Percentiles rank a stretch among this genome's conserved stretches.
These are phyloP conservation scores for Penicillium sp. DNA, from an alignment of 2,329 filamentous ascomycete genomes.

Conservation along the genomic window DNA sequence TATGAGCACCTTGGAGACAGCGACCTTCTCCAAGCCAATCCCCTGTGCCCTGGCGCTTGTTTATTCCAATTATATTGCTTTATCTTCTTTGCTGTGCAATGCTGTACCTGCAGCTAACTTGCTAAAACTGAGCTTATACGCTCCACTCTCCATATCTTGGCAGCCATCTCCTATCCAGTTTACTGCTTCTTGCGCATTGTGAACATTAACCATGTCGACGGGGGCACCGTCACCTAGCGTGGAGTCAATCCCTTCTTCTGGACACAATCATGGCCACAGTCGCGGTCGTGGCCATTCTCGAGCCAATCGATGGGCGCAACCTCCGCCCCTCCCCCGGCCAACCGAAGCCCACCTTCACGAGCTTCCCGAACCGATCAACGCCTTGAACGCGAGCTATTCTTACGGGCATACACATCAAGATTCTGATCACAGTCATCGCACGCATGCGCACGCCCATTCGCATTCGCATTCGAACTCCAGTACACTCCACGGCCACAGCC, in stretches of 20 bases:
- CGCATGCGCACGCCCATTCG: constrained; percentile 35
- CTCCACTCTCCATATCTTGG: constrained; percentile 13
- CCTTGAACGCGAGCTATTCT: constrained; percentile 16
- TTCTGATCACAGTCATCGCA: constrained; percentile 29
- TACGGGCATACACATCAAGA: constrained; percentile 30
- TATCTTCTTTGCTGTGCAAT: neutral
- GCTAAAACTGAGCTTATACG: constrained; percentile 2
- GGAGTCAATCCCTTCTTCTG: constrained; percentile 30
- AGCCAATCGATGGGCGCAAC: constrained; percentile 33
- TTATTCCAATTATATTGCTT: neutral
- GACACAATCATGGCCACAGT: constrained; percentile 28
- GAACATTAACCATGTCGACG: constrained; percentile 35
- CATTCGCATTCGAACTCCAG: constrained; percentile 39
- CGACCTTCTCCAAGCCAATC: constrained; percentile 1
- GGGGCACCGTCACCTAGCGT: constrained; percentile 32
- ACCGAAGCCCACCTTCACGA: constrained; percentile 23
- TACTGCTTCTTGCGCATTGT: constrained; percentile 13
- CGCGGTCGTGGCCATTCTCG: constrained; percentile 39
- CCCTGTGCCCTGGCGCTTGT: neutral
- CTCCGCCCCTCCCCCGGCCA: constrained; percentile 27
- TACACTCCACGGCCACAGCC: constrained; percentile 25
- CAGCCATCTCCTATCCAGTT: constrained; percentile 12
- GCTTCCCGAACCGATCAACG: constrained; percentile 12
- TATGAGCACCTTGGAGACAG: constrained; percentile 8
- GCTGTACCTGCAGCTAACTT: constrained; percentile 4